Evolutionary conservation across 2,329 filamentous ascomycete species (phyloP), one percentile per base, ranked within the genome.

Genomic region (Nemania sp.): DNA sequence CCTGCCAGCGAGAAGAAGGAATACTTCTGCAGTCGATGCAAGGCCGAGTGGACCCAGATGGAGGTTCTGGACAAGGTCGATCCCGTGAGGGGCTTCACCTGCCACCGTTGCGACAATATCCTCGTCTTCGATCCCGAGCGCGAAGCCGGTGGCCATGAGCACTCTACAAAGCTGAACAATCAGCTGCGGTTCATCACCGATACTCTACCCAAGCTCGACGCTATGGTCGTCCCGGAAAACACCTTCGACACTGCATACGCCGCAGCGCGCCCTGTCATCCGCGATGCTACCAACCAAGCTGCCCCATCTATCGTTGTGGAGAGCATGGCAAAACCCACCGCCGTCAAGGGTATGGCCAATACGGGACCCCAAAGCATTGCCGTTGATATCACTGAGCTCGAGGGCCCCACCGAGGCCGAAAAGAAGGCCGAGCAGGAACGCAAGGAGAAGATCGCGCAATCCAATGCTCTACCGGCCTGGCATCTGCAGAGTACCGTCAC

Each of bases 1-100:
- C 87, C 90, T 0, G 88, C 87, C 8, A 83, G 83, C 51, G 93
- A 97, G 72, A 89, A 91, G 70, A 97, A 97, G 71, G 94, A 97
- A 68, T 95, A 92, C 66, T 86, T 88, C 55, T 99, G 94, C 73
- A 77, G 81, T 26, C 82, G 84, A 52, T 99, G 94, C 75, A 85
- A 86, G 61, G 81, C 89, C 1, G 89, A 96, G 69, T 99, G 90
- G 82, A 96, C 92, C 2, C 83, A 88, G 60, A 84, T 97, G 72
- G 92, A 97, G 62, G 92, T 95, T 1, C 75, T 97, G 47, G 91
- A 96, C 72, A 86, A 82, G 54, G 79, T 86, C 34, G 85, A 88
- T 45, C 78, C 80, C 1, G 72, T 56, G 1, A 48, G 77, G 41
- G 89, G 91, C 0, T 97, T 97, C 69, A 74, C 88, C 41, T 99